Percentiles rank a stretch among this genome's conserved stretches.
Conservation (phyloP, 2,329 filamentous ascomycete species). For the Colletotrichum higginsianum region DNA sequence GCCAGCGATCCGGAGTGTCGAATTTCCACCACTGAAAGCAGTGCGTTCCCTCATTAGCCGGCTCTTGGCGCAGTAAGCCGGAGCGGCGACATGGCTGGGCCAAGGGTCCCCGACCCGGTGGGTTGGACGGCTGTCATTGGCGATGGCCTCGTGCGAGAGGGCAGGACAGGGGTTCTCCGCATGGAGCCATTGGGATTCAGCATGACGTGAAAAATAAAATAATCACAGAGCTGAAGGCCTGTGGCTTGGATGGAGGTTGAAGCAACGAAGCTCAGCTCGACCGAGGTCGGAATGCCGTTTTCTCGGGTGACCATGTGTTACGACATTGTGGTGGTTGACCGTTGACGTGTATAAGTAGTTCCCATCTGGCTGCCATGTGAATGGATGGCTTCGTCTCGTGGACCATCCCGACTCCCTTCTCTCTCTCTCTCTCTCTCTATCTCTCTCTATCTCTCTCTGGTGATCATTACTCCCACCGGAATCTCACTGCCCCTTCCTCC, state of each 20-base stretch:
- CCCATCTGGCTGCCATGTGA: neutral
- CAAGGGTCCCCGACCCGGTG: constrained; percentile 22
- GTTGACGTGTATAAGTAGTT: constrained; percentile 2
- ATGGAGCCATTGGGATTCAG: constrained; percentile 8
- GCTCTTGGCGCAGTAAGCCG: constrained; percentile 16
- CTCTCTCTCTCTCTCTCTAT: too few species aligned
- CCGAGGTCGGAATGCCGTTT: neutral
- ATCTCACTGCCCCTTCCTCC: neutral
- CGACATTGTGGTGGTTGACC: too few species aligned
- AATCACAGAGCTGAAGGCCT: neutral
- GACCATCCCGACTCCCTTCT: neutral
- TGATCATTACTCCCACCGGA: neutral
- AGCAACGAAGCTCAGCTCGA: neutral
- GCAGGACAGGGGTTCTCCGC: constrained; percentile 36
- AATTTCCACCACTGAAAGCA: constrained; percentile 33
- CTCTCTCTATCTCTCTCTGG: too few species aligned
- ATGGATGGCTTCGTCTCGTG: neutral
- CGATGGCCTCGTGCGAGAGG: neutral
- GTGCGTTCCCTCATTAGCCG: constrained; percentile 12
- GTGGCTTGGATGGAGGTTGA: neutral
- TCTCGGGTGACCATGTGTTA: neutral
- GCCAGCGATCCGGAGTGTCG: constrained; percentile 3
- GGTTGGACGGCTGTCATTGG: constrained; percentile 21
- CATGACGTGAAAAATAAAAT: constrained; percentile 6
- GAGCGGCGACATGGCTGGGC: neutral